Evolutionary conservation across 805 yeast genomes (phyloP), one percentile per base, ranked within the genome.

Genomic region (Kodamaea kaohsiungensis): DNA sequence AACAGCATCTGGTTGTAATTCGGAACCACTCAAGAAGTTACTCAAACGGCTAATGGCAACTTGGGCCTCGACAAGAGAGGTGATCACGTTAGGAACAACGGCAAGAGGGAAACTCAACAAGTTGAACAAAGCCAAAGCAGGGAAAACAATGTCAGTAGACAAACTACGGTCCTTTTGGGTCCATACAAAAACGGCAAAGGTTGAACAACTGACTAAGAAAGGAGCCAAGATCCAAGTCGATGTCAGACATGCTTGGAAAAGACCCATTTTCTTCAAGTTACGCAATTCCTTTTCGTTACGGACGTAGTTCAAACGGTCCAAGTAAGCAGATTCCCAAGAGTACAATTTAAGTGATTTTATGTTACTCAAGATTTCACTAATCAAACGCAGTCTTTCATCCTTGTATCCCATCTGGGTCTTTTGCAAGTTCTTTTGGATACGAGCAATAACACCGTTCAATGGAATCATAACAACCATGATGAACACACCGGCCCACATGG

Each of bases 401-500:
- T 95, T 93, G 65, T 83, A 82, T 59, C 81, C 82, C 98, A 95
- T 95, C 72, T 91, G 98, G 6, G 78, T 69, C 66, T 88, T 89
- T 71, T 92, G 97, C 57, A 91, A 76, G 9, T 69, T 76, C 70
- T 87, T 89, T 70, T 87, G 91, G 53, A 72, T 72, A 62, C 81
- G 80, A 57, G 91, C 88, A 59, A 92, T 75, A 18, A 76, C 67
- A 2, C 90, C 86, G 65, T 92, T 91, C 48, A 90, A 64, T 4
- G 97, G 97, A 59, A 91, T 84, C 82, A 91, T 85, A 30, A 91
- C 63, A 2, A 85, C 65, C 83, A 92, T 84, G 54, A 93, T 84
- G 33, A 81, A 70, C 12, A 93, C 96, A 68, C 98, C 98, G 43
- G 96, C 87, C 96, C 97, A 90, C 96, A 92, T 91, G n/a, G 95